Percentiles rank a stretch among this genome's conserved stretches.
Conservation (phyloP, 2,329 filamentous ascomycete genomes). For the Talaromyces verruculosus region DNA sequence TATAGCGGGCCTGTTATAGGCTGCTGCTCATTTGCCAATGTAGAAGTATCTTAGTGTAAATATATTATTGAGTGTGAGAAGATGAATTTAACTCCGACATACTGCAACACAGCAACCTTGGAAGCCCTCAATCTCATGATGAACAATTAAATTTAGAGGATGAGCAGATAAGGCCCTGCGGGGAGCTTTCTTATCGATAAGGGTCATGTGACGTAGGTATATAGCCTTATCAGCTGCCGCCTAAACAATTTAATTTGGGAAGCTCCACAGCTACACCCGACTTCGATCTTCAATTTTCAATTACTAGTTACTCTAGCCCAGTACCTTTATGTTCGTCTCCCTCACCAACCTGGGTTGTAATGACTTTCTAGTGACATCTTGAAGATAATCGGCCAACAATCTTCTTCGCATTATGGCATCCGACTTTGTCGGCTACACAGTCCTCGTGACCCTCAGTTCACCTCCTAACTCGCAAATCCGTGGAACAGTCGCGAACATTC, state of each 20-base stretch:
- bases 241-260: slow-evolving; percentile 9
- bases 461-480: slow-evolving; percentile 65
- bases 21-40: background rate
- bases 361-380: background rate
- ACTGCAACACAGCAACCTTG: background rate
- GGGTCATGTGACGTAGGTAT: slow-evolving; percentile 13
- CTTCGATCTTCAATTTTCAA: background rate
- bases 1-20: slow-evolving; percentile 20
- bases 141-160: too few relatives aligned
- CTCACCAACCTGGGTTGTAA: background rate
- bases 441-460: slow-evolving; percentile 69
- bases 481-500: slow-evolving; percentile 69
- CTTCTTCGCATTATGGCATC: slow-evolving; percentile 57
- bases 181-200: slow-evolving; percentile 24
- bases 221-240: slow-evolving; percentile 9
- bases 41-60: background rate
- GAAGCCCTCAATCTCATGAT: too few relatives aligned
- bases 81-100: background rate
- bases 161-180: background rate
- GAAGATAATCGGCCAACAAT: background rate
- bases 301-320: background rate
- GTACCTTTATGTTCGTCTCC: background rate
- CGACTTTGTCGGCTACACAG: slow-evolving; percentile 73
- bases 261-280: slow-evolving; percentile 6
- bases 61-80: background rate